Base-by-base conservation (phyloP, 1,284 basidiomycete species). In the Neonothopanus nambi region DNA sequence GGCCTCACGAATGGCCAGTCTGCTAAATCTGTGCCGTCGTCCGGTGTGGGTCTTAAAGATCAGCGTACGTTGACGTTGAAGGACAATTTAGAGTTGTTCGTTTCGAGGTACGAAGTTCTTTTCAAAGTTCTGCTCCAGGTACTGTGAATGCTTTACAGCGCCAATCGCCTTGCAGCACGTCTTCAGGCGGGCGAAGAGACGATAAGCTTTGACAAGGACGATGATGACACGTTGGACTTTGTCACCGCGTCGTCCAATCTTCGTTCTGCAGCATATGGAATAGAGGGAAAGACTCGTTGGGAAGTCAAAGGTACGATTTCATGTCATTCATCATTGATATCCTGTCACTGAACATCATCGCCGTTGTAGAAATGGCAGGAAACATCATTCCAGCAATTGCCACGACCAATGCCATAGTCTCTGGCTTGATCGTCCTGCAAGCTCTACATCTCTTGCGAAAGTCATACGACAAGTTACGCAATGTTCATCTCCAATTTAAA, bases 331-430 rank as follows among this genome's bases (percentile, higher is more conserved):
- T 40, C 18, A 2, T 28, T 1, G 28, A 21, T 51, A 20, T 40
- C 33, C n/a, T 5, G 36, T 56, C 20, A n/a, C 35, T 47, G 37
- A 20, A 43, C 9, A 20, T 49, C 48, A 26, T 47, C 30, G 12
- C 36, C 23, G 20, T 18, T 24, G n/a, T 66, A 95, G 95, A 98
- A 74, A 98, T 98, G 92, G 97, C 97, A 0, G 96, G 97, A 11
- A 99, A 99, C 73, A 99, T 99, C 67, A 98, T 97, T 58, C 97
- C 97, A 1, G 97, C 97, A 1, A 98, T 99, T 61, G 97, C 97
- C 2, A 98, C 97, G 0, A 99, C 97, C 7, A 99, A 99, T 69
- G 97, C 97, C 12, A 92, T 99, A 69, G 87, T 98, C 59, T 91
- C 97, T 0, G 97, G 95, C 0, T 76, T 97, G 33, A 93, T 98